phyloP scores from a whole-genome alignment of 2,329 filamentous ascomycete genomes.

The Dactylonectria estremocensis region DNA sequence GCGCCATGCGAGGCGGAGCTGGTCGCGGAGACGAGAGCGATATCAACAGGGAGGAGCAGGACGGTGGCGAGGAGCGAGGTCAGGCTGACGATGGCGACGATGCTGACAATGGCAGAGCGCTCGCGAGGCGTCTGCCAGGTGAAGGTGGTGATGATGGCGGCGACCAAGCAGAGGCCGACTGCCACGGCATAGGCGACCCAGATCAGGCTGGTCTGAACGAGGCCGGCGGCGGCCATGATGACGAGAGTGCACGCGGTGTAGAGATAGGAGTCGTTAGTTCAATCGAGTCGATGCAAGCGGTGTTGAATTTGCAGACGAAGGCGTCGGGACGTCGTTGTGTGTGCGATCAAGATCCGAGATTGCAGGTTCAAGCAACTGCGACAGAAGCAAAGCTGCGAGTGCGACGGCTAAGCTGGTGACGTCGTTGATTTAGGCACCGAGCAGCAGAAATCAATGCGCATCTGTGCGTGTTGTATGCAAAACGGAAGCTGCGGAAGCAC shows the following conservation, averaged over 20 bases:
- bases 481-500: slow-evolving; percentile 4
- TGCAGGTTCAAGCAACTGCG: neutral
- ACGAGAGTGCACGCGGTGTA: slow-evolving; percentile 2
- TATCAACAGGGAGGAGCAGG: slow-evolving; percentile 93
- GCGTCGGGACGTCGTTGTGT: slow-evolving; percentile 5
- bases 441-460: neutral
- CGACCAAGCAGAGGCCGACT: slow-evolving; percentile 80
- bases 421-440: slow-evolving; percentile 2
- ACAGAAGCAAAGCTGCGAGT: slow-evolving; percentile 9
- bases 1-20: slow-evolving; percentile 80
- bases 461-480: neutral
- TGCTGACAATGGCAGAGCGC: slow-evolving; percentile 84
- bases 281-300: slow-evolving; percentile 11
- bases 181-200: slow-evolving; percentile 95
- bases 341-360: slow-evolving; percentile 22
- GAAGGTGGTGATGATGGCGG: slow-evolving; percentile 89
- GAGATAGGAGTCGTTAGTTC: neutral
- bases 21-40: slow-evolving; percentile 94
- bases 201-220: slow-evolving; percentile 91
- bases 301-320: slow-evolving; percentile 4
- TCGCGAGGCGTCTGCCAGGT: slow-evolving; percentile 93
- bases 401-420: slow-evolving; percentile 14
- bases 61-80: slow-evolving; percentile 92
- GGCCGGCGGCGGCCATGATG: slow-evolving; percentile 63
- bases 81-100: slow-evolving; percentile 88